Evolutionary conservation across 208 protist species (phyloP), one percentile per base, ranked within the genome.

Genomic region (Trypanosoma platydactyli): DNA sequence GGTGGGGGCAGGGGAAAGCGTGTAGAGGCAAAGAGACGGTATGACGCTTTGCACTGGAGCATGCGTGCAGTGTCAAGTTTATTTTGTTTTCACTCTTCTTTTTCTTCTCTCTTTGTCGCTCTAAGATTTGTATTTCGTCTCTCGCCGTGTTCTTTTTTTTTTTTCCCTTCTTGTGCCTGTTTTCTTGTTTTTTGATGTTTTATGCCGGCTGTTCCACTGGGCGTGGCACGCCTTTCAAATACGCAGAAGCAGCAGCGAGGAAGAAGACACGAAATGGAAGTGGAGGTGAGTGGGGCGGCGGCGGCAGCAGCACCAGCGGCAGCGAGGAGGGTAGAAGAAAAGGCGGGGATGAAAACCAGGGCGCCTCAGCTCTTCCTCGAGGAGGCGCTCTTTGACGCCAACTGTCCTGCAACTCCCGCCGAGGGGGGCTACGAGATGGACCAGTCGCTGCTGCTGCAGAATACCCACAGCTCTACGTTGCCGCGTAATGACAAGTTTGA

Each of bases 31-130:
- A 50, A 50, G 3, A 20, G 45, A 20, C 45, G 5, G 7, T 6
- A 18, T 50, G 45, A 20, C 24, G 13, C 4, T 54, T 16, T 29
- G 49, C 11, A 3, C 4, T 13, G 1, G 11, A 33, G 49, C 49
- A 54, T 12, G 49, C 5, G 22, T n/a, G n/a, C n/a, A n/a, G n/a
- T n/a, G n/a, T n/a, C n/a, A n/a, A n/a, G n/a, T n/a, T n/a, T n/a
- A n/a, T n/a, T n/a, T n/a, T n/a, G n/a, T n/a, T n/a, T n/a, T n/a
- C 22, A 16, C 18, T 55, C 6, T 1, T 22, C 16, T 51, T 33
- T 58, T 58, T 44, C 66, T 70, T 50, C 46, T 71, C 13, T 27
- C 48, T 62, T 64, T 48, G 42, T 74, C 41, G 30, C 6, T 50
- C 40, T 42, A n/a, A n/a, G n/a, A n/a, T n/a, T n/a, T n/a, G n/a